Evolutionary conservation across 139 green algal genomes (phyloP), one percentile per base, ranked within the genome.

Genomic region (Trebouxia sp.): DNA sequence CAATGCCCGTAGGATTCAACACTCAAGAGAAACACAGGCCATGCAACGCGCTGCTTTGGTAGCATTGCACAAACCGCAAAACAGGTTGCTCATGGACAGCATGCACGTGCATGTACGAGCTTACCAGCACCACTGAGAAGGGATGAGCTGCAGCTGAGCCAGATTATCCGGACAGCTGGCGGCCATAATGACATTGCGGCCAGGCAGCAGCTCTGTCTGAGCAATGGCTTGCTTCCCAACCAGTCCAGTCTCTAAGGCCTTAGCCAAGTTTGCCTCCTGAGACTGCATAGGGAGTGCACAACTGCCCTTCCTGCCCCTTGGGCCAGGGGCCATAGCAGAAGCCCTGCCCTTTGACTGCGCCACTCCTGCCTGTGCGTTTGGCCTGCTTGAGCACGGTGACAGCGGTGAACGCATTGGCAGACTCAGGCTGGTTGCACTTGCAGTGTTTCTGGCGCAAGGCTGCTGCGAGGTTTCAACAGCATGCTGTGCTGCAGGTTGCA

Each of bases 61-160:
- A n/a, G n/a, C n/a, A n/a, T n/a, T n/a, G n/a, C n/a, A n/a, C n/a
- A n/a, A n/a, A n/a, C n/a, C n/a, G n/a, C n/a, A n/a, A n/a, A n/a
- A n/a, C n/a, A n/a, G n/a, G n/a, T n/a, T n/a, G n/a, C n/a, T n/a
- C n/a, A n/a, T n/a, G n/a, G n/a, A n/a, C n/a, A n/a, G n/a, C n/a
- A n/a, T n/a, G n/a, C n/a, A n/a, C n/a, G n/a, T n/a, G n/a, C n/a
- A n/a, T n/a, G n/a, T n/a, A n/a, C n/a, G 35, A 22, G 35, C 62
- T 42, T 37, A 72, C 62, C 62, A 72, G 35, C 62, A 72, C 62
- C 62, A 72, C 11, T 72, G 32, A 14, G 32, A 72, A 26, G 62
- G 62, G 6, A 24, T 12, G 8, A 72, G n/a, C 32, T 42, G 9
- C 12, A 72, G 15, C 37, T 72, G 62, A 11, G 62, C 35, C 62